Percentiles rank a stretch among this genome's conserved stretches.
Conservation (phyloP, 2,329 filamentous ascomycete species). For the Penicillium sp. region DNA sequence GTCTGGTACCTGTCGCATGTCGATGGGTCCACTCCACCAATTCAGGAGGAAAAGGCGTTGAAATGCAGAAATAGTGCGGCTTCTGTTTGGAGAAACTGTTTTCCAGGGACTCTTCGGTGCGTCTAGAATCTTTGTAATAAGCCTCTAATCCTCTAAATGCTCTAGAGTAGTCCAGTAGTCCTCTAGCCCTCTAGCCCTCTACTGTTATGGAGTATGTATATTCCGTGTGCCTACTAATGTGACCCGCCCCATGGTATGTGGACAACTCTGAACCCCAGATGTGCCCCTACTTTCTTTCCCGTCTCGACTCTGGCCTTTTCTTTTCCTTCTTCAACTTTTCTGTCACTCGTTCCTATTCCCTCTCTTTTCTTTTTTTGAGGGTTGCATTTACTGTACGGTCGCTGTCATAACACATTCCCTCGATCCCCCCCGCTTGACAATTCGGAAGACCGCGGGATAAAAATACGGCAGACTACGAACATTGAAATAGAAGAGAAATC, state of each 20-base stretch:
- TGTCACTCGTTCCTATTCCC: conserved; percentile 4
- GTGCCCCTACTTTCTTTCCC: conserved; percentile 7
- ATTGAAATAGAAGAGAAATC: not conserved
- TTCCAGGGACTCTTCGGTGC: not conserved
- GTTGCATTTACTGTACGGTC: not conserved
- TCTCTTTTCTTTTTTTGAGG: not conserved
- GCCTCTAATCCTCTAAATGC: not conserved
- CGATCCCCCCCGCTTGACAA: not conserved
- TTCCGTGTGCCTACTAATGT: not conserved
- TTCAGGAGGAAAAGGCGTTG: conserved; percentile 2
- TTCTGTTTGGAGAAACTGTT: not conserved
- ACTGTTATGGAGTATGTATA: not conserved
- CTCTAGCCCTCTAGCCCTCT: not conserved
- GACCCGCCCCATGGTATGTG: conserved; percentile 11
- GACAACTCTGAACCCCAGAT: conserved; percentile 10
- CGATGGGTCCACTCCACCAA: conserved; percentile 5
- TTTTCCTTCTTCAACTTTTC: not conserved
- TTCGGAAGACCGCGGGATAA: conserved; percentile 1
- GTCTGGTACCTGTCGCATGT: conserved; percentile 10
- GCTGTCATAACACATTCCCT: not conserved
- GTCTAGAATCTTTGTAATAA: conserved; percentile 2
- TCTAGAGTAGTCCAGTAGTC: not conserved
- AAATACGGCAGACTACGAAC: not conserved
- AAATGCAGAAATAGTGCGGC: not conserved
- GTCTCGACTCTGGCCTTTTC: not conserved